Evolutionary conservation across 495 filamentous ascomycete genomes (phyloP), one percentile per base, ranked within the genome.

Genomic region (Aspergillus saccharolyticus): DNA sequence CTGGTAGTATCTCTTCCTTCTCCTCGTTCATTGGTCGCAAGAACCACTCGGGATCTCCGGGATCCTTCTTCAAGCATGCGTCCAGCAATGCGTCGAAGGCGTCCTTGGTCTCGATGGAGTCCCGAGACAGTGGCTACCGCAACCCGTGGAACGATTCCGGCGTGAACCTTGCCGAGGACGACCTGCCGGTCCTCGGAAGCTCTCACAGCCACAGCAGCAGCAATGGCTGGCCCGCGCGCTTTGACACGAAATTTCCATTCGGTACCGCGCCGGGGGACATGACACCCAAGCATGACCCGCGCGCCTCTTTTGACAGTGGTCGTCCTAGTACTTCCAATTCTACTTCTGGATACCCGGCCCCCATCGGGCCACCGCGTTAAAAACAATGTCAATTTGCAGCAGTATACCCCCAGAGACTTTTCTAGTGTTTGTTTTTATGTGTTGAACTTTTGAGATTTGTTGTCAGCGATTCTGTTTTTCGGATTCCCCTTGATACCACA

Each of bases 91-190:
- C 92, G 49, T 96, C 91, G 53, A 95, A 94, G 74, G 90, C 91
- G 43, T 97, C 92, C 21, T 83, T 97, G 51, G 88, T 92, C 59
- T 94, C 89, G 57, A 90, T 96, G 76, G 92, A 97, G 67, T 95
- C 90, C 20, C 89, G 89, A 39, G 86, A 90, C 67, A 94, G 89
- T 71, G 89, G 90, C 66, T 94, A 95, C 71, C 89, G 91, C 67
- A 96, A 96, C 72, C 91, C 91, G 60, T 97, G 92, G 92, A 96
- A 96, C 69, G 92, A 97, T 73, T 92, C 88, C 61, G 92, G 90
- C 57, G 88, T 97, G 66, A 96, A 96, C 67, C 86, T 97, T 62
- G 78, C 89, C 58, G 90, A 96, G 66, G 90, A 96, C 49, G 89
- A 92, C 55, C 70, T 78, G 63, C 82, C 85, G 66, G 82, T 81